Evolutionary conservation across 805 yeast genomes (phyloP).

Genomic region (Ogataea pini): DNA sequence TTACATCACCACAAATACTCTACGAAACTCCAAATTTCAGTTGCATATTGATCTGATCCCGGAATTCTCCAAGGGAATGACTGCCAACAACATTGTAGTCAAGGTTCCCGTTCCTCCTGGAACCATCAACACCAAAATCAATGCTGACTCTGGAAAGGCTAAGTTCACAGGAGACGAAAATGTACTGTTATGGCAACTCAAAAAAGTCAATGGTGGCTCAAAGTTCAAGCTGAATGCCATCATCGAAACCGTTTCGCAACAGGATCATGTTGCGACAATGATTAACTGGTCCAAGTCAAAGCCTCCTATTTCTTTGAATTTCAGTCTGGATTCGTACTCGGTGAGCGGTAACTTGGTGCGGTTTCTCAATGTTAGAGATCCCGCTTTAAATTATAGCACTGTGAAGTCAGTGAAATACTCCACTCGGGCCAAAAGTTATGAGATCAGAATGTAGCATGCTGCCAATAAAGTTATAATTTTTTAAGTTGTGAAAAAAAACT

Average conservation of each 20-base stretch:
- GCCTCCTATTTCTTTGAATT: constrained; percentile 74
- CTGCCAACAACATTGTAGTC: constrained; percentile 64
- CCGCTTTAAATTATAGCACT: constrained; percentile 55
- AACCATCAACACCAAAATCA: constrained; percentile 48
- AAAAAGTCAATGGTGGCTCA: constrained; percentile 64
- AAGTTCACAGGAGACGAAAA: constrained; percentile 68
- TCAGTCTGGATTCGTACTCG: constrained; percentile 71
- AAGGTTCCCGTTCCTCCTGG: constrained; percentile 71
- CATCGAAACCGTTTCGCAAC: constrained; percentile 43
- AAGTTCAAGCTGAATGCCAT: constrained; percentile 54
- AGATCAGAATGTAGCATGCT: constrained; percentile 57
- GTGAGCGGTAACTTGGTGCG: constrained; percentile 75
- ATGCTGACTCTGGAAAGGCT: constrained; percentile 60
- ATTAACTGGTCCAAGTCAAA: constrained; percentile 64
- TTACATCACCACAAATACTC: constrained; percentile 50
- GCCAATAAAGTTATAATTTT: constrained; percentile 2
- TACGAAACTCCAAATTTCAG: constrained; percentile 48
- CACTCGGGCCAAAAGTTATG: constrained; percentile 78
- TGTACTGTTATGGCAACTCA: constrained; percentile 67
- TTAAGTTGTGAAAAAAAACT: not conserved
- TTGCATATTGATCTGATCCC: constrained; percentile 65
- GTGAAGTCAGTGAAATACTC: constrained; percentile 87
- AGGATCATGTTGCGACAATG: constrained; percentile 24
- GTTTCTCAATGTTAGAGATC: constrained; percentile 65
- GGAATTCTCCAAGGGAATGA: constrained; percentile 53